These are phyloP conservation scores for Cercospora sp. DNA, from an alignment of 2,329 filamentous ascomycete genomes.

Conservation along the genomic window DNA sequence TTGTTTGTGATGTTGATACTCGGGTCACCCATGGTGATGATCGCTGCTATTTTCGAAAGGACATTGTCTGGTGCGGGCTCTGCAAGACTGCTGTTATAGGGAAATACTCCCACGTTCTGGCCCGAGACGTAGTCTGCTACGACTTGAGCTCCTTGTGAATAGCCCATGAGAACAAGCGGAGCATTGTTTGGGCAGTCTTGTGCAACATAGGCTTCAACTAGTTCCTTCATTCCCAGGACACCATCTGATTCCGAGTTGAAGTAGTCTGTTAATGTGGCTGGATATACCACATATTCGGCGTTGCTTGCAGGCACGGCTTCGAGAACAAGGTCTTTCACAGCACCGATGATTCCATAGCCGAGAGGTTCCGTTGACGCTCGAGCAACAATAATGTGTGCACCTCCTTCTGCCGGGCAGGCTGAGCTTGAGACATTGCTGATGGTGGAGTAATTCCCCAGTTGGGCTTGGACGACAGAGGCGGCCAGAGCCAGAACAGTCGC, in stretches of 20 bases:
- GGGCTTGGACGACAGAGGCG: neutral
- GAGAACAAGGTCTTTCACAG: conserved; percentile 23
- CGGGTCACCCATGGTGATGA: conserved; percentile 26
- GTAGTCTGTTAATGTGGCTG: conserved; percentile 25
- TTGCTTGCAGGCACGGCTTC: conserved; percentile 15
- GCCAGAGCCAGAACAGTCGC: conserved; percentile 1
- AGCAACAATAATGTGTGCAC: conserved; percentile 28
- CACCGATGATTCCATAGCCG: conserved; percentile 24
- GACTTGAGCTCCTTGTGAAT: conserved; percentile 31
- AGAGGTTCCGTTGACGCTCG: conserved; percentile 24
- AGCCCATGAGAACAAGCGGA: conserved; percentile 26
- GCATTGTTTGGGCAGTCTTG: conserved; percentile 21
- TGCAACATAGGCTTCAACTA: conserved; percentile 20
- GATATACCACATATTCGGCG: conserved; percentile 25
- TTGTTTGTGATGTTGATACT: conserved; percentile 18
- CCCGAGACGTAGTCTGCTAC: conserved; percentile 22
- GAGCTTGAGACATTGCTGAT: conserved; percentile 23
- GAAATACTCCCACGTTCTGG: conserved; percentile 20
- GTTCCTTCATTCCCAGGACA: conserved; percentile 17
- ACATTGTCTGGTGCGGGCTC: conserved; percentile 17
- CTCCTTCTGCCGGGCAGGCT: conserved; percentile 18
- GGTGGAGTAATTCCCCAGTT: conserved; percentile 4
- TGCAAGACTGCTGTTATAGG: conserved; percentile 17
- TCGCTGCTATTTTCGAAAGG: conserved; percentile 18
- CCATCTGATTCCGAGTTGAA: conserved; percentile 25